Evolutionary conservation across 139 green algal species (phyloP).

Genomic region (Chlamydomonas sp.): DNA sequence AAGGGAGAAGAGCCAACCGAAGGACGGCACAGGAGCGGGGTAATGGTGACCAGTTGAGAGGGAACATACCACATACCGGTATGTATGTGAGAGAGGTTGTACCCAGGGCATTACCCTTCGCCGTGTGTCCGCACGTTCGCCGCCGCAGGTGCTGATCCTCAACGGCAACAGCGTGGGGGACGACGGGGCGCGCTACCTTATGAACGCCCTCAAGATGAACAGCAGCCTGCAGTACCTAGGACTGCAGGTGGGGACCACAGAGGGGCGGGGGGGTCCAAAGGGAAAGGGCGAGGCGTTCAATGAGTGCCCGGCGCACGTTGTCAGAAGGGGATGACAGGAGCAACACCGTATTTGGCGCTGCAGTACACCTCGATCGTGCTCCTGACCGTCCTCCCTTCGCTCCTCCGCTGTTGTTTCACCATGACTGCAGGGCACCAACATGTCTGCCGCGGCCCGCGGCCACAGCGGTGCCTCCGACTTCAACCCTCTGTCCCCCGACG

Average conservation of each 20-base stretch:
- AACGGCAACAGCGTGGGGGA: slow-evolving; percentile 76
- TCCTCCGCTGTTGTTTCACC: neutral
- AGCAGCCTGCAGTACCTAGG: slow-evolving; percentile 69
- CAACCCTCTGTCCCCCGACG: slow-evolving; percentile 76
- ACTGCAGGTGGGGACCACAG: slow-evolving; percentile 45
- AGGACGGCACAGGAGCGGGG: too few relatives aligned
- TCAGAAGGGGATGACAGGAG: neutral
- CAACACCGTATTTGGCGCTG: neutral
- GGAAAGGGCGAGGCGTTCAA: neutral
- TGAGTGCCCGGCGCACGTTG: too few relatives aligned
- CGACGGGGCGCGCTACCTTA: slow-evolving; percentile 71
- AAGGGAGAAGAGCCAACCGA: too few relatives aligned
- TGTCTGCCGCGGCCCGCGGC: slow-evolving; percentile 43
- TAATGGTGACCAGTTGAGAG: too few relatives aligned
- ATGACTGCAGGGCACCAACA: slow-evolving; percentile 63
- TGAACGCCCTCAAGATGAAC: slow-evolving; percentile 71
- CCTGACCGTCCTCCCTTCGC: neutral
- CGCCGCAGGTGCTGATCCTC: slow-evolving; percentile 44
- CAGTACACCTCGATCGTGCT: neutral
- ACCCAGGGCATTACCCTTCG: too few relatives aligned
- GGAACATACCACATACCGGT: too few relatives aligned
- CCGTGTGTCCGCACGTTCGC: too few relatives aligned
- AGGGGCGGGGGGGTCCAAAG: neutral
- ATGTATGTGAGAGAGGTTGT: too few relatives aligned
- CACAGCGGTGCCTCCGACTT: slow-evolving; percentile 54